These are phyloP conservation scores for Forsythia viridissima DNA, from an alignment of 257 asterid genomes.

Conservation along the genomic window DNA sequence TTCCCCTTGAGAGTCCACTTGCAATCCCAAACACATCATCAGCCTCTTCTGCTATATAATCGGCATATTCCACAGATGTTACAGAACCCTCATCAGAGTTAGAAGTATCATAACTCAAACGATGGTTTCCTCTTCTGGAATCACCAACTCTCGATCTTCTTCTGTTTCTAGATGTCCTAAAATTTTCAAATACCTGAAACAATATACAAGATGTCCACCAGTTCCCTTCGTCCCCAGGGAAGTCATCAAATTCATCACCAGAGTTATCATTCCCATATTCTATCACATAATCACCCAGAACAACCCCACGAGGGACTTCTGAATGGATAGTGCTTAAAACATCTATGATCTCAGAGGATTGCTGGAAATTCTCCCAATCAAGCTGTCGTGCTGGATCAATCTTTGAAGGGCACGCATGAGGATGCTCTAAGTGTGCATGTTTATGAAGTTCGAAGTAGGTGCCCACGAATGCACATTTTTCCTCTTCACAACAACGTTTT, in stretches of 20 bases:
- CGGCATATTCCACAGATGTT: constrained; percentile 63
- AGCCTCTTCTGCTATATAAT: constrained; percentile 54
- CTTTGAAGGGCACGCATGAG: constrained; percentile 75
- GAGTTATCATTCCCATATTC: constrained; percentile 82
- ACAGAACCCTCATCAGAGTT: constrained; percentile 82
- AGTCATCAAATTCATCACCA: constrained; percentile 72
- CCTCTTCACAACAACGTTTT: constrained; percentile 76
- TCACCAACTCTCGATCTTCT: constrained; percentile 68
- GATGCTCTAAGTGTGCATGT: constrained; percentile 75
- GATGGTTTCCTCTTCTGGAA: constrained; percentile 64
- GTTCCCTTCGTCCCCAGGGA: constrained; percentile 61
- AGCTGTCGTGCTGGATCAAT: constrained; percentile 80
- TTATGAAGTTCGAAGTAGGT: constrained; percentile 62
- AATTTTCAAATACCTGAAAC: constrained; percentile 71
- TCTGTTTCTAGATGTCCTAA: constrained; percentile 74
- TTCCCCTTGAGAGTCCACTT: constrained; percentile 53
- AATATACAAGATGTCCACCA: constrained; percentile 89
- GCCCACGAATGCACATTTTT: constrained; percentile 63
- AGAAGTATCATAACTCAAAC: constrained; percentile 57
- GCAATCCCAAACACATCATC: constrained; percentile 59
- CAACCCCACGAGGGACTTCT: constrained; percentile 82
- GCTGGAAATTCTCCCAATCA: constrained; percentile 89
- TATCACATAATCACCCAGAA: constrained; percentile 83
- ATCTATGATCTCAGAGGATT: constrained; percentile 80
- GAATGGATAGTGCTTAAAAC: constrained; percentile 83